Evolutionary conservation across 2,329 filamentous ascomycete genomes (phyloP).

Genomic region (Drechslera avenae): DNA sequence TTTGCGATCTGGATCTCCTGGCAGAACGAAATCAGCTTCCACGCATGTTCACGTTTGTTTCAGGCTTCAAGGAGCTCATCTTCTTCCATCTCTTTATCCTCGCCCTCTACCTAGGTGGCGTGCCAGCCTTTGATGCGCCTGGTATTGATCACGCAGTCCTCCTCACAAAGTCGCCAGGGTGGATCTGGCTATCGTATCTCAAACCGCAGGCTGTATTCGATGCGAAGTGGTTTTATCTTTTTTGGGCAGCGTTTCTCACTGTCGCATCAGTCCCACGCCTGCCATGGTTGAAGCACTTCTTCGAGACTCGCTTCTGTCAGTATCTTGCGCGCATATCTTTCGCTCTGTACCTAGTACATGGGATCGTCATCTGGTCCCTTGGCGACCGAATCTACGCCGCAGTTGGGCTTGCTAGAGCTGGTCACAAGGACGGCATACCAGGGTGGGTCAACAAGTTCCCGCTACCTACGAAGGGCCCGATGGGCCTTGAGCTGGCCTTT

Average conservation of each 20-base stretch:
- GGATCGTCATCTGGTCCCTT: constrained; percentile 52
- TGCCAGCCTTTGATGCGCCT: constrained; percentile 57
- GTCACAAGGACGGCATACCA: constrained; percentile 58
- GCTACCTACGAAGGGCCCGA: constrained; percentile 60
- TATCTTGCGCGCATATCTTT: constrained; percentile 64
- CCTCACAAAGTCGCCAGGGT: constrained; percentile 62
- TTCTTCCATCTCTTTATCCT: constrained; percentile 52
- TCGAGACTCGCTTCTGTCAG: constrained; percentile 57
- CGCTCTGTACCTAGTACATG: constrained; percentile 64
- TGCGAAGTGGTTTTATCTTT: constrained; percentile 71
- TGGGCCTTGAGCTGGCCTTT: constrained; percentile 63
- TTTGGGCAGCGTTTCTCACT: constrained; percentile 63
- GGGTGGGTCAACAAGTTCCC: constrained; percentile 63
- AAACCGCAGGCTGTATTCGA: constrained; percentile 70
- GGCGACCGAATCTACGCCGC: constrained; percentile 66
- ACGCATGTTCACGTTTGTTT: constrained; percentile 56
- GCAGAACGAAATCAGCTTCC: constrained; percentile 35
- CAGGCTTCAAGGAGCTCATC: constrained; percentile 56
- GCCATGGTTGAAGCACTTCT: constrained; percentile 54
- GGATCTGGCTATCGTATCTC: constrained; percentile 64
- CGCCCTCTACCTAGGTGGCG: constrained; percentile 64
- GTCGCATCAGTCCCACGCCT: constrained; percentile 64
- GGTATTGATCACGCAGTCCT: constrained; percentile 50
- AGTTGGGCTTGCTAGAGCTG: constrained; percentile 60
- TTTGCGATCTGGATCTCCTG: constrained; percentile 46